A percentile compares a stretch with the other conserved stretches of the same genome.
phyloP scores from a whole-genome alignment of 2,329 filamentous ascomycete genomes.

The Aspergillus brunneoviolaceus region DNA sequence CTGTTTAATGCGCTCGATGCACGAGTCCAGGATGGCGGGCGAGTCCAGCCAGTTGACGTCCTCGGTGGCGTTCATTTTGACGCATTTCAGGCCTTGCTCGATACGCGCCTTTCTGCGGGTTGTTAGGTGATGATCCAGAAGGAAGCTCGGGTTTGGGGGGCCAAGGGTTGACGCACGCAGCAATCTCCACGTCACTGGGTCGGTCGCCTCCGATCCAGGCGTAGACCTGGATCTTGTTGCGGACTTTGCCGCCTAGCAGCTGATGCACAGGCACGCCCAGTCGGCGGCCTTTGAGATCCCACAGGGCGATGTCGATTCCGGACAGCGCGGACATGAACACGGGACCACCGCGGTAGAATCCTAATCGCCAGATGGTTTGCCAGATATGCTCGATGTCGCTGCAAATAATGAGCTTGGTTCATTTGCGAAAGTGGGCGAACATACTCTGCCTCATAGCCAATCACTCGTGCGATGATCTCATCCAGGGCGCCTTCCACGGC shows the following conservation, averaged over 20 bases:
- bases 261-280: constrained; percentile 69
- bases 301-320: constrained; percentile 76
- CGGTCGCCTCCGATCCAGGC: constrained; percentile 77
- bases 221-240: constrained; percentile 69
- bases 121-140: neutral
- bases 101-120: constrained; percentile 47
- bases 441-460: constrained; percentile 70
- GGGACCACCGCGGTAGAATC: constrained; percentile 75
- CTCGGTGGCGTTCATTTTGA: constrained; percentile 80
- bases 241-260: constrained; percentile 70
- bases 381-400: constrained; percentile 81
- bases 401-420: neutral
- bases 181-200: constrained; percentile 63
- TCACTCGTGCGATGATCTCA: constrained; percentile 61
- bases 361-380: constrained; percentile 69
- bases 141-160: neutral
- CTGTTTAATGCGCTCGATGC: constrained; percentile 65
- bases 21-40: constrained; percentile 61
- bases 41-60: constrained; percentile 76
- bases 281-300: constrained; percentile 70
- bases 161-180: constrained; percentile 45
- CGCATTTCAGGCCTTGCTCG: constrained; percentile 39
- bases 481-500: constrained; percentile 73
- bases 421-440: constrained; percentile 9
- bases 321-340: constrained; percentile 78